Evolutionary conservation across 2,329 filamentous ascomycete genomes (phyloP), one percentile per base, ranked within the genome.

Genomic region (Rhynchosporium secalis): DNA sequence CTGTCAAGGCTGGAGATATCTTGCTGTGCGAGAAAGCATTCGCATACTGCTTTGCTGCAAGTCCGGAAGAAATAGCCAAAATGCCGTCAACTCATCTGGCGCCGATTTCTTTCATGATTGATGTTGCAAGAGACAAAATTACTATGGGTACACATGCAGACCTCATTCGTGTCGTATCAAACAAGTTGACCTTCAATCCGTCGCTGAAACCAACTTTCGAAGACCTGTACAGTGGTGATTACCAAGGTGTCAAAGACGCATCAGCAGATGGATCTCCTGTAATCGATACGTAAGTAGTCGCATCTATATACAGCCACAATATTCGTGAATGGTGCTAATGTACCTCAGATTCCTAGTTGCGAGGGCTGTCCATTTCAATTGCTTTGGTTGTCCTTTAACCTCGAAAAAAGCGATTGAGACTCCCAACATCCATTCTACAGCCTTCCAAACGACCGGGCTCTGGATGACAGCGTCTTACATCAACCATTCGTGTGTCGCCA

Each of bases 11-110:
- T 0, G 82, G 83, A 0, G 79, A 84, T 2, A 72, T 84, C 0
- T 69, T 86, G 0, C 66, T 86, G 3, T 84, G 81, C 55, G 83
- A 86, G 63, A 86, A 85, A 64, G 81, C 83, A 0, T 83, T 84
- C 65, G 62, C 60, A 31, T 48, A 64, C 4, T 57, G 65, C 15
- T 68, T 45, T 36, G 54, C 54, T 43, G 15, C 54, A n/a, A 56
- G 52, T 36, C 12, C 8, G 6, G 38, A 56, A 29, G 52, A 56
- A 45, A 26, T 31, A 2, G 41, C n/a, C 5, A 43, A 28, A 26
- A 28, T 36, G 9, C 12, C 52, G 7, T 41, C 52, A 29, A 28
- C 26, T 28, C 28, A 48, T 26, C 8, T 48, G 29, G n/a, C 52
- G 13, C 33, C 28, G 26, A 31, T 28, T 26, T 48, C 46, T 4